Conservation (phyloP, 139 green algal species). For the Volvox africanus region DNA sequence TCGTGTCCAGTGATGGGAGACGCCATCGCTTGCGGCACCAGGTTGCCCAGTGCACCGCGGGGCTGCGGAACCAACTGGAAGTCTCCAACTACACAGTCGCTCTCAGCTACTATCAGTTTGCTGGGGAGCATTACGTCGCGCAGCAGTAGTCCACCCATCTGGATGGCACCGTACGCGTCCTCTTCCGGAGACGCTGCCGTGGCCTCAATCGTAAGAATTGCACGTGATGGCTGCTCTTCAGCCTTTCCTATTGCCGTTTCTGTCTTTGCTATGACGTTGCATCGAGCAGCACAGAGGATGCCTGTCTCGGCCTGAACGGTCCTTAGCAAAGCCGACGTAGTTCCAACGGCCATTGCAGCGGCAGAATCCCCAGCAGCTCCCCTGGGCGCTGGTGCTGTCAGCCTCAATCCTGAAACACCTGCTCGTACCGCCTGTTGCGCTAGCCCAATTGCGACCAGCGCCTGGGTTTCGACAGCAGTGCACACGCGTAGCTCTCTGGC, state of each 20-base stretch:
- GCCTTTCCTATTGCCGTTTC: background rate
- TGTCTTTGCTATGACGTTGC: background rate
- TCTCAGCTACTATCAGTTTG: background rate
- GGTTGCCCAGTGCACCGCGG: slow-evolving; percentile 70
- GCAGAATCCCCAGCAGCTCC: background rate
- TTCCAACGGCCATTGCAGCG: background rate
- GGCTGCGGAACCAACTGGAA: slow-evolving; percentile 60
- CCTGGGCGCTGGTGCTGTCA: background rate
- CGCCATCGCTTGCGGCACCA: slow-evolving; percentile 67
- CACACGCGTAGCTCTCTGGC: background rate
- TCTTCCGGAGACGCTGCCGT: background rate
- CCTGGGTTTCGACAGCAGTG: background rate
- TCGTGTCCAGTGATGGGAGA: slow-evolving; percentile 68
- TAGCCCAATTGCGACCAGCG: slow-evolving; percentile 20
- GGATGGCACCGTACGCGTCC: slow-evolving; percentile 12
- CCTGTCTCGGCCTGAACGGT: slow-evolving; percentile 32
- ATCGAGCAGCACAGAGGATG: background rate
- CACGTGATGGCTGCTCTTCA: background rate
- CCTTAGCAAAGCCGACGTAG: slow-evolving; percentile 5
- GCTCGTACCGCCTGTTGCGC: slow-evolving; percentile 49
- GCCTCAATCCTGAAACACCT: background rate
- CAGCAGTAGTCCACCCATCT: background rate
- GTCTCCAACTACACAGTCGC: background rate
- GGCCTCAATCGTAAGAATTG: background rate
- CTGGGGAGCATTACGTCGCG: slow-evolving; percentile 1